Conservation (phyloP, 257 asterid genomes). For the Forsythia suspensa region DNA sequence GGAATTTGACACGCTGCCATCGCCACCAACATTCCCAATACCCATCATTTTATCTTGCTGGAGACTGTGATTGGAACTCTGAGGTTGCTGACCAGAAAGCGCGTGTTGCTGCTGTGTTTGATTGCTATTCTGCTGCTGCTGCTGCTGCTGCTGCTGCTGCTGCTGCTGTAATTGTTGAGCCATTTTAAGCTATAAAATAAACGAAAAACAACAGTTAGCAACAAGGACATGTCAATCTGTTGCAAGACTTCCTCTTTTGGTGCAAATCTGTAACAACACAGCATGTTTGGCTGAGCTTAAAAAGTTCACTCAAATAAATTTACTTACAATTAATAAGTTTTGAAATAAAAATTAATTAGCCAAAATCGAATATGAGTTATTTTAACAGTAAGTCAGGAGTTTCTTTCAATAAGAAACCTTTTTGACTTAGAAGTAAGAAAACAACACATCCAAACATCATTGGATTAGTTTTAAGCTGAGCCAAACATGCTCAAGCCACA, state of each 20-base stretch:
- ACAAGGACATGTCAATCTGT: background rate
- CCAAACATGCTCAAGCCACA: background rate
- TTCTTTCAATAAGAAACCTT: background rate
- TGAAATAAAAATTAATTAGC: background rate
- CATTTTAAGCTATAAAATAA: conserved; percentile 57
- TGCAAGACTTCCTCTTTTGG: background rate
- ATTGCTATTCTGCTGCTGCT: conserved; percentile 55
- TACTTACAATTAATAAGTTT: background rate
- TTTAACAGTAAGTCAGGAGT: background rate
- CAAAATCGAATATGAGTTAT: background rate
- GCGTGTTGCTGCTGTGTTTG: conserved; percentile 67
- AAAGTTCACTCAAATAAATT: background rate
- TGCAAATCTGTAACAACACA: background rate
- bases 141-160: conserved; percentile 57
- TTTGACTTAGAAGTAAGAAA: background rate
- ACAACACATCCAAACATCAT: background rate
- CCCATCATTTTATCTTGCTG: conserved; percentile 53
- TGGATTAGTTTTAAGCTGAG: background rate
- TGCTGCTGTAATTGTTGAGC: conserved; percentile 72
- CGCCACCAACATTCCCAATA: conserved; percentile 34
- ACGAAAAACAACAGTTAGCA: background rate
- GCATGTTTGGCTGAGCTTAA: background rate
- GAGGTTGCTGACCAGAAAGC: conserved; percentile 49
- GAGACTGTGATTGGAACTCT: conserved; percentile 48
- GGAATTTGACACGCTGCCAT: conserved; percentile 51